phyloP scores from a whole-genome alignment of 805 yeast species.

The Candida sonorensis region DNA sequence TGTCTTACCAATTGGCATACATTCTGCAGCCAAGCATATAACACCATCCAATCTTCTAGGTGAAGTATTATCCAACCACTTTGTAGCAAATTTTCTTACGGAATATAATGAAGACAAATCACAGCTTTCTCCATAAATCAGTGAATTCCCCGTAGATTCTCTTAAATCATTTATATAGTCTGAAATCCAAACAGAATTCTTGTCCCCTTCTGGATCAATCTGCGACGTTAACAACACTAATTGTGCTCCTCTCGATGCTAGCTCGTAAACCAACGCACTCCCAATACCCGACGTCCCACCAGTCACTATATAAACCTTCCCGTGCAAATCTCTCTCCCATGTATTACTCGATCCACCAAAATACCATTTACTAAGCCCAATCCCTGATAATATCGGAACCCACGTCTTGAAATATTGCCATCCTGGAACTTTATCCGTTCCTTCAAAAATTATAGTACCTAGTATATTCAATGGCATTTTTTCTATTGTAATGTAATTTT shows the following conservation, averaged over 20 bases:
- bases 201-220: constrained; percentile 44
- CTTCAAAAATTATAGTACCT: constrained; percentile 62
- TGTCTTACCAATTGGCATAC: constrained; percentile 60
- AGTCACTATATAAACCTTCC: constrained; percentile 72
- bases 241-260: constrained; percentile 85
- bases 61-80: constrained; percentile 86
- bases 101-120: constrained; percentile 69
- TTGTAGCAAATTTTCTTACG: constrained; percentile 84
- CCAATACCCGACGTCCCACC: constrained; percentile 98
- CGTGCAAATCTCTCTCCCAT: constrained; percentile 91
- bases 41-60: constrained; percentile 90
- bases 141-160: constrained; percentile 55
- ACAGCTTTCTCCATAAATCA: constrained; percentile 88
- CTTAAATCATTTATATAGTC: constrained; percentile 79
- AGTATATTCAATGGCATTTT: constrained; percentile 84
- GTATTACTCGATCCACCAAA: constrained; percentile 76
- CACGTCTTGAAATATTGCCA: constrained; percentile 52
- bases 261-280: constrained; percentile 60
- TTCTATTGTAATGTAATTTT: no score
- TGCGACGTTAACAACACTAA: constrained; percentile 61
- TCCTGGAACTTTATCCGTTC: constrained; percentile 70
- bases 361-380: constrained; percentile 57
- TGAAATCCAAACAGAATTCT: constrained; percentile 47
- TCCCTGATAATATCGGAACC: constrained; percentile 46
- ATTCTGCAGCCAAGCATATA: constrained; percentile 80